Evolutionary conservation across 352 stramenopile species (phyloP).

Genomic region (Phytophthora cactorum): DNA sequence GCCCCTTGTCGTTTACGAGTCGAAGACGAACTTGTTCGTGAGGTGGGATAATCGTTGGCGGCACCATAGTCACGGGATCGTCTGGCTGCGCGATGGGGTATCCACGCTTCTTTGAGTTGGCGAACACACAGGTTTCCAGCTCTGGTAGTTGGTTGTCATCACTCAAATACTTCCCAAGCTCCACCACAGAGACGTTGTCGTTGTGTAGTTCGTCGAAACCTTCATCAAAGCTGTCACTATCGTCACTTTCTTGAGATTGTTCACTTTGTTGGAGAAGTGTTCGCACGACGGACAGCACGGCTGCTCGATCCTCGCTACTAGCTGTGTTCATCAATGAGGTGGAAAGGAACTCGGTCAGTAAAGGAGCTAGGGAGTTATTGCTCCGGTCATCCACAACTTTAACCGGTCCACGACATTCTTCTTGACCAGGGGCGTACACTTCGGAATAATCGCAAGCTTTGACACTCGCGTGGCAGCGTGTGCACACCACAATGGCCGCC

Average conservation of each 20-base stretch:
- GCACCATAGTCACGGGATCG: conserved; percentile 17
- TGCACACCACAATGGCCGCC: conserved; percentile 27
- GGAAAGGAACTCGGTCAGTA: conserved; percentile 36
- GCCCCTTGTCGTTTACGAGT: conserved; percentile 13
- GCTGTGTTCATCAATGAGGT: conserved; percentile 24
- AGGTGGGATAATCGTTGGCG: conserved; percentile 33
- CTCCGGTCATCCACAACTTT: conserved; percentile 16
- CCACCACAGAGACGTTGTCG: conserved; percentile 14
- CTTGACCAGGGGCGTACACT: conserved; percentile 12
- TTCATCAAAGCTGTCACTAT: conserved; percentile 8
- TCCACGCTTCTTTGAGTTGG: conserved; percentile 34
- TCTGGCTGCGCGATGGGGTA: conserved; percentile 39
- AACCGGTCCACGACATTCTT: conserved; percentile 14
- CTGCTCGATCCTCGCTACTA: conserved; percentile 14
- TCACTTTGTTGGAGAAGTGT: conserved; percentile 21
- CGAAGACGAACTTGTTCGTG: conserved; percentile 48
- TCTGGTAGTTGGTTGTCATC: conserved; percentile 16
- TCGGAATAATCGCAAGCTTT: conserved; percentile 32
- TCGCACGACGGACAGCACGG: conserved; percentile 41
- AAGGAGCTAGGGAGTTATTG: conserved; percentile 2
- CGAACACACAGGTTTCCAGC: conserved; percentile 26
- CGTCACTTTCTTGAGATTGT: not conserved
- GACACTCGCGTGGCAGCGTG: conserved; percentile 15
- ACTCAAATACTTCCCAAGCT: conserved; percentile 20
- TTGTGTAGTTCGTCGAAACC: conserved; percentile 9